Base-by-base conservation (phyloP, 106 monocot genomes). In the Dactylorhiza incarnata region DNA sequence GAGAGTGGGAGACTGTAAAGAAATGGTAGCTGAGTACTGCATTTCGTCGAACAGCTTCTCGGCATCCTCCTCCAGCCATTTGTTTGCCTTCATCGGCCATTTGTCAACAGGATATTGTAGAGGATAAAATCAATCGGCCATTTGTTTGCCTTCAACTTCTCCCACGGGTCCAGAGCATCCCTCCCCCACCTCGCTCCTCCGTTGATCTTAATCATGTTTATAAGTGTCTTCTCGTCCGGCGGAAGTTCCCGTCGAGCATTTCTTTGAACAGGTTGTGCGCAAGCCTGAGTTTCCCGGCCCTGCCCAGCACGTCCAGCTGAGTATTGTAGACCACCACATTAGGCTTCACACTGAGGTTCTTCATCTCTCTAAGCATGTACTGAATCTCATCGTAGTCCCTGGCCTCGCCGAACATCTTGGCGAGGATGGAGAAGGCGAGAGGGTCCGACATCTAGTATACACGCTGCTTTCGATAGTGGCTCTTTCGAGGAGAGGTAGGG, bases 61-160 rank as follows among this genome's bases (percentile, higher is more conserved):
- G 0, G 94, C 99, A 75, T 99, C 86, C 6, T 79, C 82, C 15
- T 88, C 91, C 59, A 88, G 29, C 13, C 89, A n/a, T n/a, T n/a
- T n/a, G n/a, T n/a, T n/a, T n/a, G n/a, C n/a, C 99, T 3, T 94
- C 76, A 82, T 94, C 89, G 0, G 94, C 91, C 99, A 99, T 89
- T 92, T 90, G 74, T 90, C 65, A 99, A 56, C 78, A 99, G 46
- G 13, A 92, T 99, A 51, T 99, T 99, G 73, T 90, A 92, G 9
- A 99, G 82, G 52, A 94, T 89, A 72, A 85, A 83, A 54, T 99
- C 94, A 72, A 82, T 71, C 20, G 91, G 94, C 94, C 91, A 92
- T 0, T 79, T 84, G 54, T 88, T 94, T 49, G 72, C 84, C 73
- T 51, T 87, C 91, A 99, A 91, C 76, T 82, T 58, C 77, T 85